phyloP scores from a whole-genome alignment of 495 filamentous ascomycete genomes.

The Halenospora varia region DNA sequence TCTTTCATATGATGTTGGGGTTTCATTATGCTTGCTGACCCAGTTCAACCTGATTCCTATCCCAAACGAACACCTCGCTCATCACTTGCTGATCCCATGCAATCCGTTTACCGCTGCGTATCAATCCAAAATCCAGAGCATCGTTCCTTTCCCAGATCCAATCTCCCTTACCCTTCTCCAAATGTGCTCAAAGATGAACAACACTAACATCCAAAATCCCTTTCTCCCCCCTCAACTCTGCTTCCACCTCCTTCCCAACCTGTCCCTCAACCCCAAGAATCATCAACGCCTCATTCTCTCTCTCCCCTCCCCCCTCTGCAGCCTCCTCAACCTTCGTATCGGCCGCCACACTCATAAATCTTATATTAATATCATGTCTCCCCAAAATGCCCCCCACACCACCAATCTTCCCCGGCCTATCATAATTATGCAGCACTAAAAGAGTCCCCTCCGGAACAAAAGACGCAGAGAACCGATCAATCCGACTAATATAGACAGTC shows the following conservation, averaged over 20 bases:
- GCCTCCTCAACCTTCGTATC: slow-evolving; percentile 34
- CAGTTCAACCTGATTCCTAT: too few species aligned
- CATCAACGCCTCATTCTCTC: slow-evolving; percentile 62
- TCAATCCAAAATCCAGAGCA: slow-evolving; percentile 14
- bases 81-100: too few species aligned
- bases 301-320: slow-evolving; percentile 12
- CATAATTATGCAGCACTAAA: slow-evolving; percentile 66
- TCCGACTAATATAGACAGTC: slow-evolving; percentile 56
- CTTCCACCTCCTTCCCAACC: slow-evolving; percentile 50
- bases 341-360: slow-evolving; percentile 64
- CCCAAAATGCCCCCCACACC: slow-evolving; percentile 62
- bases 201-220: slow-evolving; percentile 62
- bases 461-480: slow-evolving; percentile 58
- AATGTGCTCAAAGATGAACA: slow-evolving; percentile 50
- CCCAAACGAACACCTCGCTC: too few species aligned
- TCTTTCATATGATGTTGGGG: too few species aligned
- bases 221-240: slow-evolving; percentile 47
- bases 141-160: background rate
- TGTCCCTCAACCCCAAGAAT: slow-evolving; percentile 61
- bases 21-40: too few species aligned
- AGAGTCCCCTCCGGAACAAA: slow-evolving; percentile 62
- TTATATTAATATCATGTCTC: slow-evolving; percentile 61
- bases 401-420: slow-evolving; percentile 70
- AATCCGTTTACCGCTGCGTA: too few species aligned
- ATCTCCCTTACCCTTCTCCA: slow-evolving; percentile 3